Evolutionary conservation across 2,329 filamentous ascomycete species (phyloP), one percentile per base, ranked within the genome.

Genomic region (Fonsecaea nubica): DNA sequence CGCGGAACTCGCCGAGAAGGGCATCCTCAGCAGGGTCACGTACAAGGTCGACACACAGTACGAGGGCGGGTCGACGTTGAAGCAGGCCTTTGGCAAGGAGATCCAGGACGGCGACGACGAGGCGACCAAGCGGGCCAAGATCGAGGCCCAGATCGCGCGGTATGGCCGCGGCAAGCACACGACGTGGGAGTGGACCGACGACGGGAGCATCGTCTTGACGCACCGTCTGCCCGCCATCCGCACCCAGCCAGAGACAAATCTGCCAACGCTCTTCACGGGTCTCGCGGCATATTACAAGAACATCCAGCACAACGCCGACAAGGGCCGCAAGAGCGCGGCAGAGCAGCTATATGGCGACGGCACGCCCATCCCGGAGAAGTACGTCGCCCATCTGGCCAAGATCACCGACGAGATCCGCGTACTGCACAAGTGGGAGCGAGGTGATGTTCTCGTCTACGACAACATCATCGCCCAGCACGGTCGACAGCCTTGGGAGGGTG

Each of bases 331-430:
- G 58, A 78, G 78, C 35, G 72, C 77, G n/a, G 77, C 77, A 3
- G 72, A 77, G 59, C 80, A 82, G 67, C 66, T 80, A 2, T 83
- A 77, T 70, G 82, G 82, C 1, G 81, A 84, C 69, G 82, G 81
- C 3, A 80, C 78, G 8, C 77, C 77, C 0, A 84, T 84, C 52
- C 81, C 81, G 0, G 80, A 82, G n/a, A 75, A 77, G 69, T 82
- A 81, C 67, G 72, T 83, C 10, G 77, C 71, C 15, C 75, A 75
- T 62, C 72, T 83, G 55, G 78, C 78, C 0, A 74, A 78, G 66
- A 81, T 83, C 42, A 83, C 82, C 12, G 81, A 84, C 64, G 80
- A 83, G 66, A 83, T 83, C 59, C 78, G 81, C 3, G 81, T 84
- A 18, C 69, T 84, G 60, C 82, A 84, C 70, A 77, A 76, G 57